Evolutionary conservation across 306 rosid genomes (phyloP).

Genomic region (Vachellia collinsii): DNA sequence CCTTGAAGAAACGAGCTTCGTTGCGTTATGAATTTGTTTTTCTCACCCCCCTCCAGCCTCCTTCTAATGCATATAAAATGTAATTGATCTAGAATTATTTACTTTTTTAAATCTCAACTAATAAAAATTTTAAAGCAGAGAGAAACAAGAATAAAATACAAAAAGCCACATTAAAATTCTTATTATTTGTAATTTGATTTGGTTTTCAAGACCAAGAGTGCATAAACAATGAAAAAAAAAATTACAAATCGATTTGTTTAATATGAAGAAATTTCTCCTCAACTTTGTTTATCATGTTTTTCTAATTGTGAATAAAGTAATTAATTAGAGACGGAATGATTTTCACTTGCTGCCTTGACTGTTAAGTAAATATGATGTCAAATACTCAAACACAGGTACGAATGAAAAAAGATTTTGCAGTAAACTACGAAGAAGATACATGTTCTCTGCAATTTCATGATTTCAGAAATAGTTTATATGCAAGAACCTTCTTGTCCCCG

Average conservation of each 20-base stretch:
- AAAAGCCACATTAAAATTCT: background rate
- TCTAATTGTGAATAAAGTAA: no score
- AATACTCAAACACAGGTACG: background rate
- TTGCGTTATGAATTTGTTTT: no score
- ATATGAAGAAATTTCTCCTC: background rate
- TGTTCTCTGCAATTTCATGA: background rate
- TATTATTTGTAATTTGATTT: background rate
- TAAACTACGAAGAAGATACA: no score
- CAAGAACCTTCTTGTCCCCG: background rate
- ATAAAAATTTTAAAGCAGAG: background rate
- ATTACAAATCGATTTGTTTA: background rate
- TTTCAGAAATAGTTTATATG: background rate
- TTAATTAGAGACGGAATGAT: background rate
- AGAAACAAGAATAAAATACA: background rate
- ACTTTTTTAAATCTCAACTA: no score
- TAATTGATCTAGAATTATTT: no score
- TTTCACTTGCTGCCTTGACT: background rate
- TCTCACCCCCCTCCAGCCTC: background rate
- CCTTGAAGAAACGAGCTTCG: background rate
- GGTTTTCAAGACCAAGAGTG: background rate
- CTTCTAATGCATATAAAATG: background rate
- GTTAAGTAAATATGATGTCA: background rate
- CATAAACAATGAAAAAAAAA: background rate
- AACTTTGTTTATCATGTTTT: background rate
- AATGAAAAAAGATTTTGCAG: no score